Base-by-base conservation (phyloP, 345 rosid genomes). In the Lepidium aucheri region DNA sequence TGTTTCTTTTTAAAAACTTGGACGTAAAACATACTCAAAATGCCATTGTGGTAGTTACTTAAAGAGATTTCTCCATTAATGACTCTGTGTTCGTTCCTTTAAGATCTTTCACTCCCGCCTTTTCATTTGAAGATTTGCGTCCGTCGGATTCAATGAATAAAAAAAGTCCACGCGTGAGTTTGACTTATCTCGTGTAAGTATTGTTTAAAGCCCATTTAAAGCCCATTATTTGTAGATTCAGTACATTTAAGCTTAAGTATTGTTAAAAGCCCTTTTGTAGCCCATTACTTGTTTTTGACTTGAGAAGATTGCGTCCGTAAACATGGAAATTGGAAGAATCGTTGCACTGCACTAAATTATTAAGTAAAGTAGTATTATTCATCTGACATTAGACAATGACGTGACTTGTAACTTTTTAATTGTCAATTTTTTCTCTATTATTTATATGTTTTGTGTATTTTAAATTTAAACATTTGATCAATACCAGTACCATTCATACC, bases 321-420 rank as follows among this genome's bases (percentile, higher is more conserved):
- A 18, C 28, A 55, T 35, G 30, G 30, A 39, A 54, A 35, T 35
- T 55, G 30, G 30, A 54, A 54, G 1, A 35, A 55, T 17, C 66
- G 53, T 33, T 61, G 54, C 66, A 15, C 66, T 61, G 44, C 42
- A 30, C 54, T 61, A 33, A 45, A 55, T 26, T 26, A 26, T 26
- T 26, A 4, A 26, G 30, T 26, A 26, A 26, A 28, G 1, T 47
- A 47, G 8, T 47, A 47, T 47, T 47, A 39, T 63, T 28, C 59
- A 63, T 63, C 58, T 64, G 68, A 64, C 68, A 64, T 51, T 47
- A 18, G 59, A 64, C 59, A 64, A 3, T 64, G 68, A 64, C 68
- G 68, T 64, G 68, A 64, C 68, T 64, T 64, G 49, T 64, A 39
- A 51, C 49, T 51, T 28, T 51, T 15, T 39, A 39, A 39, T 40